Evolutionary conservation across 2,329 filamentous ascomycete species (phyloP), one percentile per base, ranked within the genome.

Genomic region (Aspergillus fumigatiaffinis): DNA sequence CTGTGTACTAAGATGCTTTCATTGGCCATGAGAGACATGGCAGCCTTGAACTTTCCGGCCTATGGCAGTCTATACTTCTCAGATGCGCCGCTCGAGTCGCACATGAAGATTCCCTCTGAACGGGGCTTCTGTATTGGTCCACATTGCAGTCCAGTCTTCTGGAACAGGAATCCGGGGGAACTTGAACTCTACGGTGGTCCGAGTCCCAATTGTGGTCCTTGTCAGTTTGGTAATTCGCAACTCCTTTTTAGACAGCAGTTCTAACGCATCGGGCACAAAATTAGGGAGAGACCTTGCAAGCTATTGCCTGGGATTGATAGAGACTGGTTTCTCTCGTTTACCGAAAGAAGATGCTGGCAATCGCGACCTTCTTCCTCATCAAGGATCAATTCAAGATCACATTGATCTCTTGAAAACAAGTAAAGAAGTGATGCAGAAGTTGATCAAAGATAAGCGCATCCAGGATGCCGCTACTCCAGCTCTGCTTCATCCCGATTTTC

Each of bases 51-150:
- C 35, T 76, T 77, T 54, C 73, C 73, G 21, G 73, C 70, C 0
- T 77, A 73, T 63, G 73, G 75, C 0, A 77, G 71, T 59, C 60
- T 76, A 28, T 73, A 73, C 52, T 72, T 72, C 52, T 50, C 66
- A 20, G 61, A 69, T 63, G 63, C 58, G 9, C 65, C 71, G 1
- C 46, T 70, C 32, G 65, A 65, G 3, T 51, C 50, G 10, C 8
- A 51, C 5, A 35, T 28, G 8, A 69, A 67, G 50, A 56, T 71
- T 42, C 62, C 62, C 2, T 56, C 74, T 7, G 65, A 66, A 32
- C 50, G 68, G 5, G 65, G 63, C 2, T 73, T 73, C 51, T 75
- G 69, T 58, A 61, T 75, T 28, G 71, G 72, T 0, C 71, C 71
- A 9, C 53, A 68, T 62, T 73, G 68, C 51, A 65, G 60, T 53